Conservation (phyloP, 2,329 filamentous ascomycete species). For the Botrytis squamosa region DNA sequence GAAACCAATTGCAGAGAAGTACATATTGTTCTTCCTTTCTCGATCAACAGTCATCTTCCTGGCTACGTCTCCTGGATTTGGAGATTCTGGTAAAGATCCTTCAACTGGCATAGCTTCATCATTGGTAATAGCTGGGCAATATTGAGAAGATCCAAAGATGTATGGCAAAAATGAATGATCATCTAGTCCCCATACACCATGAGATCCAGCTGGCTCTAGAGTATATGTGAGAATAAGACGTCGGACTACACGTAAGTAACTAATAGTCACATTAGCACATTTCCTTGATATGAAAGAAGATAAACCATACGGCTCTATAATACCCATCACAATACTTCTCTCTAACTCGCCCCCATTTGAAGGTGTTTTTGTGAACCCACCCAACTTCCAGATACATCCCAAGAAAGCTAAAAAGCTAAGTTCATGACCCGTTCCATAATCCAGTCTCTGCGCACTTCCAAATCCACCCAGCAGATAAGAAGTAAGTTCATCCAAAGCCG, state of each 20-base stretch:
- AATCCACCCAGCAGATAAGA: slow-evolving; percentile 83
- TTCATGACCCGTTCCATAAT: slow-evolving; percentile 96
- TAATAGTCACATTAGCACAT: slow-evolving; percentile 39
- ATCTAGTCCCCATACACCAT: slow-evolving; percentile 98
- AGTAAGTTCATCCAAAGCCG: slow-evolving; percentile 65
- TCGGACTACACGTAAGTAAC: slow-evolving; percentile 78
- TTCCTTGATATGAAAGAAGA: slow-evolving; percentile 32
- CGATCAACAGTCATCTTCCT: slow-evolving; percentile 63
- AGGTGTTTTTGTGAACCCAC: slow-evolving; percentile 64
- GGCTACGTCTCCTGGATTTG: slow-evolving; percentile 68
- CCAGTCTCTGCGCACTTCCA: slow-evolving; percentile 82
- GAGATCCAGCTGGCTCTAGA: slow-evolving; percentile 90
- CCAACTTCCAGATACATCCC: slow-evolving; percentile 86
- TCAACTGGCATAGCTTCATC: slow-evolving; percentile 68
- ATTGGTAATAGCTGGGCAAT: slow-evolving; percentile 70
- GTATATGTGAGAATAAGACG: slow-evolving; percentile 86
- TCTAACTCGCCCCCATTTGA: slow-evolving; percentile 58
- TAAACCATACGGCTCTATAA: slow-evolving; percentile 72
- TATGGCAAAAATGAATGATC: slow-evolving; percentile 94
- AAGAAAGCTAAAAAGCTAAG: slow-evolving; percentile 92
- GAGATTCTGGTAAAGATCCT: slow-evolving; percentile 71
- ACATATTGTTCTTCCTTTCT: slow-evolving; percentile 72
- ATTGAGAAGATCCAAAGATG: slow-evolving; percentile 90
- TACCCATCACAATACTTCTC: slow-evolving; percentile 74
- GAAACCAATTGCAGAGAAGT: slow-evolving; percentile 94